These are phyloP conservation scores for Arthrobotrys megalospora DNA, from an alignment of 2,329 filamentous ascomycete genomes.

Conservation along the genomic window DNA sequence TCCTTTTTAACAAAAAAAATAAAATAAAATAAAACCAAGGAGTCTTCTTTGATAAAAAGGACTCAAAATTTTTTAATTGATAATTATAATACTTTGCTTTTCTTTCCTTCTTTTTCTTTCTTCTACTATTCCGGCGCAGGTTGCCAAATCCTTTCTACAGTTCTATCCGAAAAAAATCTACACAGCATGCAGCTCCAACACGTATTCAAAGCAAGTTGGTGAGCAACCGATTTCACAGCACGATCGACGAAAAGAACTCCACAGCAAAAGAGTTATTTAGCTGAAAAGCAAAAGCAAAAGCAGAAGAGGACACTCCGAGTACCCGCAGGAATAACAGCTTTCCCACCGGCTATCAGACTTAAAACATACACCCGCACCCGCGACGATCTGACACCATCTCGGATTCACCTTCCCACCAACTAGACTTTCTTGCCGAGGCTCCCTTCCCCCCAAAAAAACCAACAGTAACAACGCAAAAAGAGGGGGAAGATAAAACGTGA, in stretches of 20 bases:
- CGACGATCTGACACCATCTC: slow-evolving; percentile 15
- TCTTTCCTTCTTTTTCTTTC: background rate
- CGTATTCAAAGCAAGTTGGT: background rate
- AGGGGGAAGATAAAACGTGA: background rate
- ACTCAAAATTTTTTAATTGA: background rate
- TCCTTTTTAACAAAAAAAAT: background rate
- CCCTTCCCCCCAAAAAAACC: slow-evolving; percentile 22
- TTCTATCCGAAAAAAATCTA: slow-evolving; percentile 13
- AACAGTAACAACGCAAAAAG: slow-evolving; percentile 34
- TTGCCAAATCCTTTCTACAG: slow-evolving; percentile 38
- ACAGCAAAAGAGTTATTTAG: no score
- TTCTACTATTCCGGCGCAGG: slow-evolving; percentile 29
- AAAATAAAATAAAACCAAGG: no score
- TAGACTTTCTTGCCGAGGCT: slow-evolving; percentile 9
- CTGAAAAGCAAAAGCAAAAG: no score
- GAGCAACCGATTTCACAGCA: background rate
- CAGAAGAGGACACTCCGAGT: no score
- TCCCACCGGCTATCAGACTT: slow-evolving; percentile 17
- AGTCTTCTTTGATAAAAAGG: background rate
- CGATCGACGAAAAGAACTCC: no score
- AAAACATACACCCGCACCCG: slow-evolving; percentile 17
- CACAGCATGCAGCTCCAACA: background rate
- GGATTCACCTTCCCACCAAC: slow-evolving; percentile 22
- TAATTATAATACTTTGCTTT: slow-evolving; percentile 1
- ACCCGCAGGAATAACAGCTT: background rate